These are phyloP conservation scores for Metschnikowia proteae DNA, from an alignment of 805 yeast genomes.

Conservation along the genomic window DNA sequence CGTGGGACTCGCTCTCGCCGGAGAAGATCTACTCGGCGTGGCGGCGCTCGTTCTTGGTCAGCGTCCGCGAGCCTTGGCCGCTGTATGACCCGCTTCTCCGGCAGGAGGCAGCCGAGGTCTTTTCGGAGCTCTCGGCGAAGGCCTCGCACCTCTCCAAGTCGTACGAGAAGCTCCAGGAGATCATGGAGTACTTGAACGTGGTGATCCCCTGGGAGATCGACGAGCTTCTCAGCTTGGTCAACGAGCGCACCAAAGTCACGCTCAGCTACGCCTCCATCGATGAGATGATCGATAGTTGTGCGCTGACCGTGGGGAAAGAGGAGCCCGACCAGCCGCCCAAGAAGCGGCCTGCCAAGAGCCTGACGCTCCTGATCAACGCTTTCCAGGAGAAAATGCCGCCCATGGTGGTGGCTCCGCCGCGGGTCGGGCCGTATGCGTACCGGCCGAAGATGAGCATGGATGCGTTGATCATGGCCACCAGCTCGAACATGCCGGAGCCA, in stretches of 20 bases:
- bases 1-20: slow-evolving; percentile 47
- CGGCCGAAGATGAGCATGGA: slow-evolving; percentile 2
- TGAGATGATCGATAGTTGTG: slow-evolving; percentile 59
- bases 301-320: slow-evolving; percentile 37
- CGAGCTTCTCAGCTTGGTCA: slow-evolving; percentile 49
- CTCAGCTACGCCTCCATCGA: slow-evolving; percentile 52
- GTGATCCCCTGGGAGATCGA: slow-evolving; percentile 56
- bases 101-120: slow-evolving; percentile 12
- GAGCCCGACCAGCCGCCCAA: not conserved
- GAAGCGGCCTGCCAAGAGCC: not conserved
- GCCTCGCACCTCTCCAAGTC: slow-evolving; percentile 22
- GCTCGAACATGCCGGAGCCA: slow-evolving; percentile 1
- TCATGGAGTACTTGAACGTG: slow-evolving; percentile 48
- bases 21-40: slow-evolving; percentile 34
- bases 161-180: slow-evolving; percentile 40
- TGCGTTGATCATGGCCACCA: slow-evolving; percentile 2
- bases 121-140: slow-evolving; percentile 9
- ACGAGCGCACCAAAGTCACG: slow-evolving; percentile 40
- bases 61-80: slow-evolving; percentile 29
- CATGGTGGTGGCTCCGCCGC: slow-evolving; percentile 7
- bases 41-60: slow-evolving; percentile 34
- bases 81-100: slow-evolving; percentile 11
- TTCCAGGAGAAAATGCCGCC: slow-evolving; percentile 15
- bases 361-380: not conserved
- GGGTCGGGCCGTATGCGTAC: not conserved